Evolutionary conservation across 495 filamentous ascomycete species (phyloP), one percentile per base, ranked within the genome.

Genomic region (Neurospora sublineolata): DNA sequence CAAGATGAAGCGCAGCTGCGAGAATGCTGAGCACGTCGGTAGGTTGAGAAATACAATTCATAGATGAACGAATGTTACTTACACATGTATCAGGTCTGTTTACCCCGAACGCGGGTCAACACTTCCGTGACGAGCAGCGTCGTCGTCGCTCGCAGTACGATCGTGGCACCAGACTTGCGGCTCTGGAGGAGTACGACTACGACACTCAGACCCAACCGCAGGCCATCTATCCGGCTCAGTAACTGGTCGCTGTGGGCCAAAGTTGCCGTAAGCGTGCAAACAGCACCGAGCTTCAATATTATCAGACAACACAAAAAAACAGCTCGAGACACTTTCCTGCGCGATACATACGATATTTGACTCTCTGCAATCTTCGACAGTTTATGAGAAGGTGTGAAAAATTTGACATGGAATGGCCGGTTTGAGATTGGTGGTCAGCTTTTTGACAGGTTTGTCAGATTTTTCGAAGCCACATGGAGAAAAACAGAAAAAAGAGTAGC

Each of bases 21-120:
- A 94, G 73, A 94, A 94, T 76, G 93, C 93, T 16, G 90, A 93
- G 79, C 90, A 94, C 77, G 89, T 94, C 73, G 93, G 93, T 91
- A 78, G 77, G 90, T 87, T 64, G 64, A 30, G 46, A 3, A 1
- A 23, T 18, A 33, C 1, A 30, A 1, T 4, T 18, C 14, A 36
- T 38, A 10, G n/a, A 18, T 67, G 39, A 41, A 42, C 46, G 37
- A 10, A 69, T 30, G 23, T 68, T 38, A 69, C 72, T 33, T 33
- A 67, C 41, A 73, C 6, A 69, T 69, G 71, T 16, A 76, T 30
- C 69, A 91, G 90, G 90, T 4, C 82, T 92, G 14, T 93, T 92
- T 77, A 90, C 90, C 41, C 91, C 91, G 33, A 87, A 89, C 44
- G 87, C 89, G 37, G 89, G 89, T 40, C 91, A 92, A 76, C 88